A percentile compares a stretch with the other conserved stretches of the same genome.
Conservation (phyloP, 2,329 filamentous ascomycete genomes). For the Trichoderma atroviride region DNA sequence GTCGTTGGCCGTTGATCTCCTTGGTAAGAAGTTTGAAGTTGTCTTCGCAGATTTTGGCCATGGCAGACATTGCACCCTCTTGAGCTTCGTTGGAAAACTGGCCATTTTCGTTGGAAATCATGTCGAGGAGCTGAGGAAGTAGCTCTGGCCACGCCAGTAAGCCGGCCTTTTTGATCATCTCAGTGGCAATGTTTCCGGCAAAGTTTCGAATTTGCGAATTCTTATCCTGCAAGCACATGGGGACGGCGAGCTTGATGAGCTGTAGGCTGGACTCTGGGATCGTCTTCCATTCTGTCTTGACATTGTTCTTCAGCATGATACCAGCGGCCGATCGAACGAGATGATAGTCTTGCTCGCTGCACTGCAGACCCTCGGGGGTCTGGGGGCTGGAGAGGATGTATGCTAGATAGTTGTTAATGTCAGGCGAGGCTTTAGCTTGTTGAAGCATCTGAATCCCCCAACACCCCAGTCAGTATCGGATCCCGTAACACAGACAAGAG, state of each 20-base stretch:
- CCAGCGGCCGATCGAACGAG: conserved; percentile 84
- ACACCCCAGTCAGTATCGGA: conserved; percentile 19
- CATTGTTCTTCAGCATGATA: conserved; percentile 94
- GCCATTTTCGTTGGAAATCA: conserved; percentile 73
- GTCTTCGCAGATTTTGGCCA: conserved; percentile 96
- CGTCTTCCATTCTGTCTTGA: conserved; percentile 72
- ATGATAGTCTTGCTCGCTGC: conserved; percentile 65
- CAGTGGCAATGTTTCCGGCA: conserved; percentile 91
- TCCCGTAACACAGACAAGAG: not conserved
- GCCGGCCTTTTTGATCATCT: conserved; percentile 81
- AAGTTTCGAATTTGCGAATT: conserved; percentile 83
- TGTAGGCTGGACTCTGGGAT: conserved; percentile 73
- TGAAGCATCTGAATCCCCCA: conserved; percentile 73
- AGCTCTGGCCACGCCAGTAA: conserved; percentile 90
- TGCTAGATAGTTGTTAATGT: conserved; percentile 96
- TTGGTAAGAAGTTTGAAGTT: conserved; percentile 84
- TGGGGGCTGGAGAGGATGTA: conserved; percentile 80
- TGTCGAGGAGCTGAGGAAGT: conserved; percentile 76
- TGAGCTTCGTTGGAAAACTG: conserved; percentile 72
- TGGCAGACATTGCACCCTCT: conserved; percentile 89
- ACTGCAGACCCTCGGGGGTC: conserved; percentile 61
- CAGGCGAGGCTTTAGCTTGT: conserved; percentile 83
- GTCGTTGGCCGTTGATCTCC: conserved; percentile 85
- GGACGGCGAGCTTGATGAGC: conserved; percentile 78
- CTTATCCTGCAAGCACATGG: conserved; percentile 78